A percentile compares a stretch with the other conserved stretches of the same genome.
These are phyloP conservation scores for Naganishia liquefaciens DNA, from an alignment of 1,284 basidiomycete genomes.

Conservation along the genomic window DNA sequence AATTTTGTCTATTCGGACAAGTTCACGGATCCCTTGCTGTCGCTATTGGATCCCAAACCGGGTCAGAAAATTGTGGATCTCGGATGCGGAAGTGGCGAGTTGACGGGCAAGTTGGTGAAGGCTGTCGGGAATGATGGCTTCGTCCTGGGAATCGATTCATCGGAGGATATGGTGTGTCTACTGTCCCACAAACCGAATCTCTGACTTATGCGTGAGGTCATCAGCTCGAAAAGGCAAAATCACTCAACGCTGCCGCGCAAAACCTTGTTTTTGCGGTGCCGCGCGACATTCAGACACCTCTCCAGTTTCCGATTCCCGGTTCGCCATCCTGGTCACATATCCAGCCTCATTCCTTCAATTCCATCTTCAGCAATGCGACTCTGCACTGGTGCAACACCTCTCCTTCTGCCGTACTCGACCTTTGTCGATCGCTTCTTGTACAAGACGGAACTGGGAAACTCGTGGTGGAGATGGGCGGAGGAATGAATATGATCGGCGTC, in stretches of 20 bases:
- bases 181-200: background rate
- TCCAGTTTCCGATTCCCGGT: conserved; percentile 5
- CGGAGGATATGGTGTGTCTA: conserved; percentile 66
- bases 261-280: conserved; percentile 52
- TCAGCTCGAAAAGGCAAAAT: conserved; percentile 63
- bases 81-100: conserved; percentile 78
- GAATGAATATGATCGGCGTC: conserved; percentile 67
- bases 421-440: conserved; percentile 61
- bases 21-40: conserved; percentile 64
- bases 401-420: conserved; percentile 65
- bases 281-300: conserved; percentile 44
- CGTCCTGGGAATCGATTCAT: conserved; percentile 70
- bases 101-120: conserved; percentile 63
- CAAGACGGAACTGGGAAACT: conserved; percentile 67
- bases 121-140: conserved; percentile 61
- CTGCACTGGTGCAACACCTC: conserved; percentile 81
- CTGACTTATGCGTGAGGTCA: background rate
- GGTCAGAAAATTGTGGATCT: conserved; percentile 75
- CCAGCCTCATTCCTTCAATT: conserved; percentile 43
- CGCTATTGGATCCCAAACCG: conserved; percentile 62
- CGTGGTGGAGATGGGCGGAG: conserved; percentile 76
- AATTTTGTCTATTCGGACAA: conserved; percentile 71
- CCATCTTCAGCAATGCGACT: conserved; percentile 74
- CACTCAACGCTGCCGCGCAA: conserved; percentile 60
- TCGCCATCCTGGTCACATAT: conserved; percentile 29